These are phyloP conservation scores for Penicillium daleae DNA, from an alignment of 495 filamentous ascomycete genomes.

Conservation along the genomic window DNA sequence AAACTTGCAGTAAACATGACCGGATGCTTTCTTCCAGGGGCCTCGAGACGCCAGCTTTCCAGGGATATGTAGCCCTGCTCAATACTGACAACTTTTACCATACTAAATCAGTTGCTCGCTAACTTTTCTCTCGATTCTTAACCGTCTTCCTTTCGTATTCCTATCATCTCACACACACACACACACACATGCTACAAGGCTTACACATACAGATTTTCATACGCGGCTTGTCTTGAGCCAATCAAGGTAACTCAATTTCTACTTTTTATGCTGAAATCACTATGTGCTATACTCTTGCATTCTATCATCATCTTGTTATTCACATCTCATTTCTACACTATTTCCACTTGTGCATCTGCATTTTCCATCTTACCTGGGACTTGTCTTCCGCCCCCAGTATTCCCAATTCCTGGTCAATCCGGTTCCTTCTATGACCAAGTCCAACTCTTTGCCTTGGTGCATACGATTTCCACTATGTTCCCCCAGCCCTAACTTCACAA, in stretches of 20 bases:
- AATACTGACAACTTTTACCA: not conserved
- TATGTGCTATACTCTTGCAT: not conserved
- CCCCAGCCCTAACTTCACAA: not conserved
- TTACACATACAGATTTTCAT: not conserved
- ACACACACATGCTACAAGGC: not conserved
- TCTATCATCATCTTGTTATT: not conserved
- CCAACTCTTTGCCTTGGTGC: not conserved
- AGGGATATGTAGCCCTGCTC: not conserved
- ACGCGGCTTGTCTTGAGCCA: conserved; percentile 10
- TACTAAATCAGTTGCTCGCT: not conserved
- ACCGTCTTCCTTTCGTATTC: not conserved
- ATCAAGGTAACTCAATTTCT: not conserved
- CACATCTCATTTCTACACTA: not conserved
- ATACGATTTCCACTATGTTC: not conserved
- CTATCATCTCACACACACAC: not conserved
- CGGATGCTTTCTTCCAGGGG: not conserved
- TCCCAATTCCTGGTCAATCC: not conserved
- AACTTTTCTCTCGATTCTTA: not conserved
- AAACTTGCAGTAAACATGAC: not conserved
- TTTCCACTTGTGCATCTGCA: not conserved
- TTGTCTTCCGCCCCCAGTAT: not conserved
- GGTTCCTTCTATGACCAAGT: not conserved
- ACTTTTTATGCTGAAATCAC: not conserved
- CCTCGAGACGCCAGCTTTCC: not conserved
- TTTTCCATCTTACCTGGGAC: not conserved